Base-by-base conservation (phyloP, 1,284 basidiomycete genomes). In the Mycena citricolor region DNA sequence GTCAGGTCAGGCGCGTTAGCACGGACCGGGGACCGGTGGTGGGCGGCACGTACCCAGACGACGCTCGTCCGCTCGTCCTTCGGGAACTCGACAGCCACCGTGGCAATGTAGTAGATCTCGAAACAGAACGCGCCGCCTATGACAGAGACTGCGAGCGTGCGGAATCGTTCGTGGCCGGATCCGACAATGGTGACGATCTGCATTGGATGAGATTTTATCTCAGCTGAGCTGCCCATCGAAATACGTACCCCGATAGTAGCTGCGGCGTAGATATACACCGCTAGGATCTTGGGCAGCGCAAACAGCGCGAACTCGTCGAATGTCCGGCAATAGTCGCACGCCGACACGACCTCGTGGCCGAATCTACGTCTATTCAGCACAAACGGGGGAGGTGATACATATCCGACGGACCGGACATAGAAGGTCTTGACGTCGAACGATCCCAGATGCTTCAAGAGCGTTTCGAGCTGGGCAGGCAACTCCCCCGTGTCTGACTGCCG, bases 281-380 rank as follows among this genome's bases (percentile, higher is more conserved):
- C 66, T 4, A 83, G 55, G 13, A 76, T 67, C 4, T 66, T 61
- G 1, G 83, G 74, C 20, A 83, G 57, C 4, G 74, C 70, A 57
- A 76, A 80, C 7, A 84, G 61, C 8, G 73, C 73, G 57, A 77
- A 86, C 49, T 86, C 81, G 16, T 71, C 60, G 34, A 69, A 68
- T 5, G 77, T 74, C 8, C 67, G 67, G 60, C 85, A 87, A 57
- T 81, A 76, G 14, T 70, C 67, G 61, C 85, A 88, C 10, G 71
- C 73, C 38, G 79, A 69, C 10, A 87, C 60, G 2, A 74, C 73
- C 19, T 70, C 62, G 58, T 87, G 86, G 16, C 86, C 86, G 47
- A 84, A 83, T 49, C 85, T 82, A 50, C 14, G 21, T 35, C 30
- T 25, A 34, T 44, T 41, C 17, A 21, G n/a, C 19, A 32, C 8